Evolutionary conservation across 1,284 basidiomycete genomes (phyloP).

Genomic region (Sanghuangporus baumii): DNA sequence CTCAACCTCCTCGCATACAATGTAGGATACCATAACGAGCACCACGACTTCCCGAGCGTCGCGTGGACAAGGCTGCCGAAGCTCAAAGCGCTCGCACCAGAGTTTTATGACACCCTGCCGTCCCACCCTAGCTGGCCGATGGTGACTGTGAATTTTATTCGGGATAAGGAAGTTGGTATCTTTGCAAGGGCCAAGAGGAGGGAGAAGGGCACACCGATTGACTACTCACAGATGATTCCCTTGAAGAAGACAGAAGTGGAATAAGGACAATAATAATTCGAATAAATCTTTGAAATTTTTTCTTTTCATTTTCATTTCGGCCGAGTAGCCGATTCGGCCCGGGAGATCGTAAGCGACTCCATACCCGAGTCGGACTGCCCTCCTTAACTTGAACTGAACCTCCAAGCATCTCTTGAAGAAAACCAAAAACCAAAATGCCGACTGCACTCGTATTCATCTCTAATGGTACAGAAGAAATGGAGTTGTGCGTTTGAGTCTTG

Average conservation of each 20-base stretch:
- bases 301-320: neutral
- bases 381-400: neutral
- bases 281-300: neutral
- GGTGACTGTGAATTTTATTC: constrained; percentile 92
- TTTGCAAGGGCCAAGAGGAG: constrained; percentile 41
- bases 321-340: neutral
- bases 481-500: constrained; percentile 50
- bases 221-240: neutral
- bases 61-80: constrained; percentile 93
- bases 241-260: neutral
- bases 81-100: constrained; percentile 78
- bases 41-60: constrained; percentile 96
- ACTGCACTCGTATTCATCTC: constrained; percentile 75
- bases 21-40: constrained; percentile 98
- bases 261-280: neutral
- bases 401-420: neutral
- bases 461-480: constrained; percentile 89
- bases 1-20: constrained; percentile 95
- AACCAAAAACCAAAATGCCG: constrained; percentile 30
- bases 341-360: too few species aligned
- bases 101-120: constrained; percentile 89
- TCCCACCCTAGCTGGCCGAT: constrained; percentile 91
- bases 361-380: neutral
- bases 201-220: constrained; percentile 15
- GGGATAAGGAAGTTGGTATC: constrained; percentile 77